Base-by-base conservation (phyloP, 1,284 basidiomycete species). In the Meira miltonrushii region DNA sequence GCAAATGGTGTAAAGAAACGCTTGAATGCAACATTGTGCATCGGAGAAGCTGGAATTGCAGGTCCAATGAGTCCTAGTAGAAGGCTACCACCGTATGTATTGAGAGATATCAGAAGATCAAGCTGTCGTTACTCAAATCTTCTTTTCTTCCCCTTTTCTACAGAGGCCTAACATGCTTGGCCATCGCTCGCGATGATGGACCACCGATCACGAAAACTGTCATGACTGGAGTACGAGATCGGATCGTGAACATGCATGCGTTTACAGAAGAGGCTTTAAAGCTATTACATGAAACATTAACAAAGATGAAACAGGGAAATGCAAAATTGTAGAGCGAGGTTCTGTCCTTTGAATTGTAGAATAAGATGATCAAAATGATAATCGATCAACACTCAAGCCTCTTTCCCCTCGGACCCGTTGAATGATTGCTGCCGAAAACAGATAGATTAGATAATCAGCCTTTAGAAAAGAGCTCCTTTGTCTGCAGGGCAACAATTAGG, bases 31-130 rank as follows among this genome's bases (percentile, higher is more conserved):
- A 21, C 39, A 12, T 46, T 17, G n/a, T 37, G 4, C 6, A 37
- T 41, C 13, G 59, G 55, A 11, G 61, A 28, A 19, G 41, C n/a
- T 11, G 56, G 55, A 19, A 43, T 37, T n/a, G 55, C 55, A 33
- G 55, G 55, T 17, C 55, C 55, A 12, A 23, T 48, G 19, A 21
- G 17, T 23, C 40, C 33, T 1, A 43, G 15, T 7, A 25, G 55
- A 37, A 44, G 55, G 11, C 17, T 56, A 19, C 55, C 55, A 11
- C 40, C 55, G 55, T 56, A 49, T 54, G 55, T 46, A 37, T 50
- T 3, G 48, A 39, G 13, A 15, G 12, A 12, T 7, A n/a, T 3
- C 3, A 9, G 28, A 33, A 33, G 28, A 33, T 33, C 28, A 33
- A 15, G n/a, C 11, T 40, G 39, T 40, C 11, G 39, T 43, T 15